Evolutionary conservation across 2,329 filamentous ascomycete species (phyloP).

Genomic region (Pestalotiopsis fici): DNA sequence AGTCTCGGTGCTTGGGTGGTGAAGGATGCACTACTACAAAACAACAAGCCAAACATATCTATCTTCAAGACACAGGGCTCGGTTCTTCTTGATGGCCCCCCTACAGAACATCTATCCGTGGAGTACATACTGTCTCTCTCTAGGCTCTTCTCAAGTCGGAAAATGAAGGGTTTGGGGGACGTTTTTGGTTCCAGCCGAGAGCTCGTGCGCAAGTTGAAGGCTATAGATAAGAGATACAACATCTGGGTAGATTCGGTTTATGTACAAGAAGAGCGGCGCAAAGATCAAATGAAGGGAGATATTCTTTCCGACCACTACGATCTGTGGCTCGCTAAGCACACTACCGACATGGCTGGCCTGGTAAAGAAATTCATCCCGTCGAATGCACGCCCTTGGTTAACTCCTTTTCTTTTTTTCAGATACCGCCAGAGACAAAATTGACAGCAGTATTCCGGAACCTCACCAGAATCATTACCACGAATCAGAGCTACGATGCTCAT

Average conservation of each 20-base stretch:
- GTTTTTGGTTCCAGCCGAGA: not conserved
- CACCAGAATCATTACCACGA: too few relatives aligned
- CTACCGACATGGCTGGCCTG: not conserved
- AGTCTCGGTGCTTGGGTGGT: not conserved
- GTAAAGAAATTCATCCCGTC: too few relatives aligned
- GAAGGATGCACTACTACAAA: not conserved
- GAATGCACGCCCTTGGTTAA: too few relatives aligned
- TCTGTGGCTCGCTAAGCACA: not conserved
- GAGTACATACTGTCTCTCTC: too few relatives aligned
- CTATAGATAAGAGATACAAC: not conserved
- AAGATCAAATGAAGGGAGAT: not conserved
- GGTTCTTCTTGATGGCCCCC: not conserved
- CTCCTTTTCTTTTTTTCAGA: too few relatives aligned
- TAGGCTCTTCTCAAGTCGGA: not conserved
- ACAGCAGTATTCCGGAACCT: too few relatives aligned
- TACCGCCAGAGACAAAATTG: too few relatives aligned
- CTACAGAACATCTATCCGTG: too few relatives aligned
- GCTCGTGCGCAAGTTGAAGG: not conserved
- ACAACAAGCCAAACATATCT: not conserved
- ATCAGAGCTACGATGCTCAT: too few relatives aligned
- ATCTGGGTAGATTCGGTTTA: not conserved
- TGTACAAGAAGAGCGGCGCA: not conserved
- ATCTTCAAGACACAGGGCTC: not conserved
- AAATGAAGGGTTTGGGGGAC: not conserved
- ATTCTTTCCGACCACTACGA: not conserved